Evolutionary conservation across 2,329 filamentous ascomycete species (phyloP).

Genomic region (Pseudogymnoascus sp.): DNA sequence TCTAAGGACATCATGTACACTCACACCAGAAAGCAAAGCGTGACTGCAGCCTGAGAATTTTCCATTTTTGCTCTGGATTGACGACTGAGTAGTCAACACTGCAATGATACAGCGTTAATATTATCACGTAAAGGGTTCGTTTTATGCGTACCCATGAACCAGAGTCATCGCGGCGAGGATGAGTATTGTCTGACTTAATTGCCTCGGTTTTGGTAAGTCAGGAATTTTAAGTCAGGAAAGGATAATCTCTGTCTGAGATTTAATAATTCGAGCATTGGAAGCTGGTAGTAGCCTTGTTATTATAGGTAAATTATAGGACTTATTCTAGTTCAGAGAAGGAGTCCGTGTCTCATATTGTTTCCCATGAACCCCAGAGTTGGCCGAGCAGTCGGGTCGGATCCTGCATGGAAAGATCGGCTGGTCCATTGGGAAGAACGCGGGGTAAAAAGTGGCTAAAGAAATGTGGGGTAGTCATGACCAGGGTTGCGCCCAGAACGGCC

Average conservation of each 20-base stretch:
- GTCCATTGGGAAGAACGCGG: background rate
- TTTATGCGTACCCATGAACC: background rate
- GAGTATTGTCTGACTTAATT: background rate
- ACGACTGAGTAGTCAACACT: constrained; percentile 22
- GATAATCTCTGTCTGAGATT: background rate
- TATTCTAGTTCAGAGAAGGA: background rate
- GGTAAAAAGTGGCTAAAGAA: background rate
- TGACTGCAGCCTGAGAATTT: constrained; percentile 22
- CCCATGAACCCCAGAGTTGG: background rate
- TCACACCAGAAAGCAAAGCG: constrained; percentile 24
- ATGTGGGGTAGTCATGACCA: background rate
- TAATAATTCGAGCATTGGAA: background rate
- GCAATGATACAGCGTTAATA: background rate
- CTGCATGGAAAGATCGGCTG: background rate
- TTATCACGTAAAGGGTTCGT: background rate
- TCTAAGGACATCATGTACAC: background rate
- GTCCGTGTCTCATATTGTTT: background rate
- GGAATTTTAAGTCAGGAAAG: background rate
- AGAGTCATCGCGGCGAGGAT: background rate
- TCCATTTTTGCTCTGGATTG: constrained; percentile 24
- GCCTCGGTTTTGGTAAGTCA: background rate
- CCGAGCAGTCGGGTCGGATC: background rate
- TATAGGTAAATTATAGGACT: background rate
- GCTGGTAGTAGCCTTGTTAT: background rate
- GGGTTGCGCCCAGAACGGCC: background rate